A percentile compares a stretch with the other conserved stretches of the same genome.
Conservation (phyloP, 148 eudicot genomes). For the Arbutus unedo region DNA sequence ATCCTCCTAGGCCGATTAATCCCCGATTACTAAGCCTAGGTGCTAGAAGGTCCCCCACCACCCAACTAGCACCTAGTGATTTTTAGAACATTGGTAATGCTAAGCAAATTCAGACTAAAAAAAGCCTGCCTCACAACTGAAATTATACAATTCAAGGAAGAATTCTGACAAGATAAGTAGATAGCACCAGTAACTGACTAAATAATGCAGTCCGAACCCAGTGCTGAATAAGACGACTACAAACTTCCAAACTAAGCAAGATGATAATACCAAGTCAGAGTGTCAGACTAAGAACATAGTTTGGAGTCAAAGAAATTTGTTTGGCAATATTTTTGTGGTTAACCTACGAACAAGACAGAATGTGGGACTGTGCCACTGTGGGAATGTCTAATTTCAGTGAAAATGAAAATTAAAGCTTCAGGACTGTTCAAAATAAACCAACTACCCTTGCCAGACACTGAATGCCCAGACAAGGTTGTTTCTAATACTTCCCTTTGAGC, state of each 20-base stretch:
- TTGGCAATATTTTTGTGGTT: not conserved
- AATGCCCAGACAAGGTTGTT: not conserved
- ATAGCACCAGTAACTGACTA: not conserved
- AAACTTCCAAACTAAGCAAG: not conserved
- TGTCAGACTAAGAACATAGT: not conserved
- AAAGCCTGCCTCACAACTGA: not conserved
- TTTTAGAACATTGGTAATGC: too few relatives aligned
- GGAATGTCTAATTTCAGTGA: not conserved
- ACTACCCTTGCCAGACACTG: not conserved
- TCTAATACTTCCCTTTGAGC: not conserved
- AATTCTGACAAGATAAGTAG: not conserved
- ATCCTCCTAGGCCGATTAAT: too few relatives aligned
- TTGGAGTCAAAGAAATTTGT: not conserved
- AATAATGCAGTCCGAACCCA: not conserved
- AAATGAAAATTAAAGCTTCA: slow-evolving; percentile 3
- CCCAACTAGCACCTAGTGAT: too few relatives aligned
- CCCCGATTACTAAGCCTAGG: too few relatives aligned
- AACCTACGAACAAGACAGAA: not conserved
- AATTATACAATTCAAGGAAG: not conserved
- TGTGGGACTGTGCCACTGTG: not conserved
- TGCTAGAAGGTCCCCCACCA: too few relatives aligned
- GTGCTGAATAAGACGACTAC: not conserved
- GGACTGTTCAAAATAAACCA: not conserved
- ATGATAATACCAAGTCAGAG: not conserved
- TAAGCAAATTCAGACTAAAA: not conserved